phyloP scores from a whole-genome alignment of 345 rosid genomes.

The Hibiscus tridactylites region DNA sequence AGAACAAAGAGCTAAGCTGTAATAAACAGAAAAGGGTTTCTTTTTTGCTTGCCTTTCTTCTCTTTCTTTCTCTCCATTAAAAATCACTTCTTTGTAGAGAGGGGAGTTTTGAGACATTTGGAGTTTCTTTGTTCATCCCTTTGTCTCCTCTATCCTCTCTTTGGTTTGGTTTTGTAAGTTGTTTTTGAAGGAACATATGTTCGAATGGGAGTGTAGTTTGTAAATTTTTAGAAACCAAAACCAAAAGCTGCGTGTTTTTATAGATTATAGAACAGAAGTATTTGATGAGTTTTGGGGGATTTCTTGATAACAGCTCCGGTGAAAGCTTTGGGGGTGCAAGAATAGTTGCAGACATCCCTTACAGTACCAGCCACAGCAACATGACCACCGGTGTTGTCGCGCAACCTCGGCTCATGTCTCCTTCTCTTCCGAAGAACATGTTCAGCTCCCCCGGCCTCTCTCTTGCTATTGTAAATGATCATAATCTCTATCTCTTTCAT shows the following conservation, averaged over 20 bases:
- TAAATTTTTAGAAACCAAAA: constrained; percentile 2
- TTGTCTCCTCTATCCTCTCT: constrained; percentile 71
- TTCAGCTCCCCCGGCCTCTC: constrained; percentile 77
- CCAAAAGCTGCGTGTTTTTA: neutral
- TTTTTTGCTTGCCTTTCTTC: constrained; percentile 36
- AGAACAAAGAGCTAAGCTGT: constrained; percentile 61
- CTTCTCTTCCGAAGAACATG: constrained; percentile 46
- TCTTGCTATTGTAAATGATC: constrained; percentile 52
- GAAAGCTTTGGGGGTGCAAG: constrained; percentile 37
- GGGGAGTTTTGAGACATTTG: constrained; percentile 58
- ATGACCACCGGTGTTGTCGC: constrained; percentile 50
- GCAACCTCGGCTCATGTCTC: constrained; percentile 44
- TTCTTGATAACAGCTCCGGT: constrained; percentile 41
- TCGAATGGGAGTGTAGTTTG: constrained; percentile 6
- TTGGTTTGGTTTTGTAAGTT: too few relatives aligned
- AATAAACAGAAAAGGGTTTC: neutral
- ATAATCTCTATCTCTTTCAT: neutral
- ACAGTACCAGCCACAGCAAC: constrained; percentile 22
- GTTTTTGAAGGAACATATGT: too few relatives aligned
- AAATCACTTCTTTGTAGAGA: constrained; percentile 22
- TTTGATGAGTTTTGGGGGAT: constrained; percentile 80
- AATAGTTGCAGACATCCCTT: constrained; percentile 37
- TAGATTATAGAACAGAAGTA: neutral
- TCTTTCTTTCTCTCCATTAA: constrained; percentile 42
- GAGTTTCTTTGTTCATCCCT: constrained; percentile 25